Evolutionary conservation across 257 asterid species (phyloP).

Genomic region (Buddleja alternifolia): DNA sequence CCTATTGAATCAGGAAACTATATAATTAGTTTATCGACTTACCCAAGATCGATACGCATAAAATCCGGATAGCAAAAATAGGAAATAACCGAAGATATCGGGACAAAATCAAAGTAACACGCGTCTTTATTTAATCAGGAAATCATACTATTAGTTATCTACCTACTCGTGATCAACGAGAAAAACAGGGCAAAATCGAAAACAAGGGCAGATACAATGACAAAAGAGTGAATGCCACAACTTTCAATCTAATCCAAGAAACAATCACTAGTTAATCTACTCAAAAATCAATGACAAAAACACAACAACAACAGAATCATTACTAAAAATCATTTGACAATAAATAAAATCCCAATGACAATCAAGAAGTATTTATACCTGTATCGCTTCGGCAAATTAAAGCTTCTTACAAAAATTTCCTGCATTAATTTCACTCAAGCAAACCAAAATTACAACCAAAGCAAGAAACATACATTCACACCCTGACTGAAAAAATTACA

Average conservation of each 20-base stretch:
- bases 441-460: constrained; percentile 26
- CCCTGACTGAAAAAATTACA: background rate
- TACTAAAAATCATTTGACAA: constrained; percentile 18
- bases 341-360: constrained; percentile 17
- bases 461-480: constrained; percentile 8
- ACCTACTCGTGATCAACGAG: constrained; percentile 29
- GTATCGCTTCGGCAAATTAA: constrained; percentile 24
- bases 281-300: constrained; percentile 23
- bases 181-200: constrained; percentile 14
- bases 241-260: constrained; percentile 12
- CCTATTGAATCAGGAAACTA: too few species aligned
- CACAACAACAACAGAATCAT: constrained; percentile 11
- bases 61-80: constrained; percentile 4
- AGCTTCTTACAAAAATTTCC: constrained; percentile 21
- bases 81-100: constrained; percentile 14
- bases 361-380: constrained; percentile 29
- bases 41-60: background rate
- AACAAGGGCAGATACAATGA: background rate
- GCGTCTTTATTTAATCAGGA: constrained; percentile 9
- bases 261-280: constrained; percentile 16
- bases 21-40: too few species aligned
- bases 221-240: constrained; percentile 5
- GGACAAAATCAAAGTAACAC: background rate
- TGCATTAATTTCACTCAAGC: constrained; percentile 24
- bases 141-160: background rate